Percentiles rank a stretch among this genome's conserved stretches.
Conservation (phyloP, 1,284 basidiomycete genomes). For the Fomitopsis pinicola region DNA sequence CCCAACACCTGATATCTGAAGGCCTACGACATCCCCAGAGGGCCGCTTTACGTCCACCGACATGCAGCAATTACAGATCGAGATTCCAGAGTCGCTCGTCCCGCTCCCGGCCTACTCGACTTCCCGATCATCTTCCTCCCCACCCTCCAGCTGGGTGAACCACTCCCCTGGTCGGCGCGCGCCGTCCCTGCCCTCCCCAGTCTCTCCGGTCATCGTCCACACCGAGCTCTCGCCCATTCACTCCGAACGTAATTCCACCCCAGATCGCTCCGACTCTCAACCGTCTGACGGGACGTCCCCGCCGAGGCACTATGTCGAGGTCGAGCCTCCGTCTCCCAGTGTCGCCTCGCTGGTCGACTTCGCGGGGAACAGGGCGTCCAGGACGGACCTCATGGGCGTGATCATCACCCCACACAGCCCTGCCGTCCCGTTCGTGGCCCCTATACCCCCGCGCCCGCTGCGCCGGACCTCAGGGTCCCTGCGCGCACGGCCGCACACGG, state of each 20-base stretch:
- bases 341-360: conserved; percentile 3
- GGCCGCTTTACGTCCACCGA: not conserved
- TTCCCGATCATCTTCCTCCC: not conserved
- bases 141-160: not conserved
- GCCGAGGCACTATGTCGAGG: not conserved
- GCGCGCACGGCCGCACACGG: not conserved
- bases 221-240: not conserved
- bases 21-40: not conserved
- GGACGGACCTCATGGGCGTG: conserved; percentile 3
- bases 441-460: not conserved
- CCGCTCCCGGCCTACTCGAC: not conserved
- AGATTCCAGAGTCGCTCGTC: not conserved
- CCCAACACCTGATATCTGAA: not conserved
- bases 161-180: not conserved
- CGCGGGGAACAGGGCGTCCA: not conserved
- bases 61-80: not conserved
- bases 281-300: not conserved
- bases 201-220: not conserved
- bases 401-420: not conserved
- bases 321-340: conserved; percentile 1
- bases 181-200: not conserved
- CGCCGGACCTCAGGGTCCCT: not conserved
- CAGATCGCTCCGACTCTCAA: not conserved
- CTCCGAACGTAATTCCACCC: not conserved
- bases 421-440: not conserved